Conservation (phyloP, 768 basidiomycete genomes). For the Harrya chromipes region DNA sequence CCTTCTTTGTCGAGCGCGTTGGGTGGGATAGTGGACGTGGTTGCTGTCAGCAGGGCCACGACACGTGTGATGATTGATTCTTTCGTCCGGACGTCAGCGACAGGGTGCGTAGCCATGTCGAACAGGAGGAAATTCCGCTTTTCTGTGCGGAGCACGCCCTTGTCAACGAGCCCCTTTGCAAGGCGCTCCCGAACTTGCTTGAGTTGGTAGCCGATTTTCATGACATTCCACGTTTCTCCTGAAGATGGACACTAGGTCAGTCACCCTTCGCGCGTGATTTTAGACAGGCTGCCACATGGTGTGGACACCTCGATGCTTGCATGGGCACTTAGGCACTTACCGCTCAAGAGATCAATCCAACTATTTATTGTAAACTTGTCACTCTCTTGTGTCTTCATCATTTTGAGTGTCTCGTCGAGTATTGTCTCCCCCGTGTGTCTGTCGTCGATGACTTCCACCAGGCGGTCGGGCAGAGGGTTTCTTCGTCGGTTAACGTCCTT, state of each 20-base stretch:
- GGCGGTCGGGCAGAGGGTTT: conserved; percentile 72
- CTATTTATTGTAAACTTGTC: conserved; percentile 66
- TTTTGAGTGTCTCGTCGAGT: conserved; percentile 90
- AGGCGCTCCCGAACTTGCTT: conserved; percentile 98
- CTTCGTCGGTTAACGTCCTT: conserved; percentile 74
- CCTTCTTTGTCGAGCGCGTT: conserved; percentile 73
- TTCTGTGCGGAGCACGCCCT: conserved; percentile 97
- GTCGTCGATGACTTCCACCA: conserved; percentile 91
- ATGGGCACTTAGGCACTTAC: conserved; percentile 37
- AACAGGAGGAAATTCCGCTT: conserved; percentile 98
- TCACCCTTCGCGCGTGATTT: background rate
- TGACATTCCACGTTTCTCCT: conserved; percentile 99
- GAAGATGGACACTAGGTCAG: background rate
- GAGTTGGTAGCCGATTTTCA: conserved; percentile 99
- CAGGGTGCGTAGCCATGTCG: conserved; percentile 99
- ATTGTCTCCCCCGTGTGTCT: conserved; percentile 94
- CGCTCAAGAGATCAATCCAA: conserved; percentile 94
- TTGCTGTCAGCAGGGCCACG: conserved; percentile 74
- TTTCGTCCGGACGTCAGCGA: conserved; percentile 89
- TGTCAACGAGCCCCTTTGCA: conserved; percentile 96
- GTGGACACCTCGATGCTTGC: background rate
- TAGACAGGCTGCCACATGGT: background rate
- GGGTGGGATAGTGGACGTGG: conserved; percentile 76
- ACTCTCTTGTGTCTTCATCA: conserved; percentile 81
- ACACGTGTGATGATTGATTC: conserved; percentile 78